Evolutionary conservation across 2,329 filamentous ascomycete genomes (phyloP), one percentile per base, ranked within the genome.

Genomic region (Neonectria ditissima): DNA sequence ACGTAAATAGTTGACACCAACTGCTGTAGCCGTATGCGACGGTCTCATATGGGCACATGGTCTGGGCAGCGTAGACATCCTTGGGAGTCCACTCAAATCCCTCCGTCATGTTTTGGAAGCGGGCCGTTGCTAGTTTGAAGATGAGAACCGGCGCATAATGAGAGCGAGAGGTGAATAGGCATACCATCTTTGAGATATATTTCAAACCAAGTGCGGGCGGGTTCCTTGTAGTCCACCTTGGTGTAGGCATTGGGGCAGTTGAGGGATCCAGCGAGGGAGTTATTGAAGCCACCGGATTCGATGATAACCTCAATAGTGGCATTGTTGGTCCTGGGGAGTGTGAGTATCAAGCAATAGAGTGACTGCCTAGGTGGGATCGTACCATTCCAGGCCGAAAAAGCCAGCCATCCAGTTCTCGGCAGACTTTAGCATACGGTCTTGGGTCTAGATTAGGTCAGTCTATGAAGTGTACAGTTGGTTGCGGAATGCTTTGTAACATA

Each of bases 381-480:
- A 83, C 82, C 91, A 94, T 50, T 90, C 86, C 0, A 93, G 83
- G 0, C 91, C 91, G 73, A 94, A 94, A 80, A 94, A 94, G 0
- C 92, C 92, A 6, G 91, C 89, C 74, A 93, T 80, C 78, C 93
- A 94, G 76, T 94, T 91, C 76, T 94, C 91, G 3, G 91, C 91
- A 41, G 86, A 90, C 75, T 93, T 89, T 22, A 91, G 81, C 91
- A 94, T 94, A 24, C 92, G 87, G 73, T 92, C 88, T 75, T 94
- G 90, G 1, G 91, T 92, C 80, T 83, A 34, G 1, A 16, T 1
- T n/a, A 1, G 43, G 65, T 75, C 53, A 75, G 67, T 41, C 37
- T 37, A 9, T 4, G 16, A 3, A 16, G 10, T 32, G 8, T 20
- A 5, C 24, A 20, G 24, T 7, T 11, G 13, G 16, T 8, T 43